Percentiles rank a stretch among this genome's conserved stretches.
These are phyloP conservation scores for Thelephora terrestris DNA, from an alignment of 1,284 basidiomycete species.

Conservation along the genomic window DNA sequence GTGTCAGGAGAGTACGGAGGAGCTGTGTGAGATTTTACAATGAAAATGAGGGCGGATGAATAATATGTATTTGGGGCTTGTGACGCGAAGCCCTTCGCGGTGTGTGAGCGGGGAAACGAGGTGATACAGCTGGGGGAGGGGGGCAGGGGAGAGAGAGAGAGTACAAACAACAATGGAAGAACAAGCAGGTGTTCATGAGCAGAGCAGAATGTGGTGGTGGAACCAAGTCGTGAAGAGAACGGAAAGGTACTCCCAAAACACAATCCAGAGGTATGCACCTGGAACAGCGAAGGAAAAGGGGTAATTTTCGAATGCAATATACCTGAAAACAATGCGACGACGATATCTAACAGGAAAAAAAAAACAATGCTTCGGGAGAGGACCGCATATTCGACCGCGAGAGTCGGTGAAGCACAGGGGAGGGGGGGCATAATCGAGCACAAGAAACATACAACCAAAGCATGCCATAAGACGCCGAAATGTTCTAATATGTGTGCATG, in stretches of 20 bases:
- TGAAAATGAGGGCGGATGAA: slow-evolving; percentile 10
- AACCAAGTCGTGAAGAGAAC: neutral
- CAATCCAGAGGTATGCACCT: neutral
- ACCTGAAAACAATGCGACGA: too few relatives aligned
- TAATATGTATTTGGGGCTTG: slow-evolving; percentile 29
- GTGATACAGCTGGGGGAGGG: slow-evolving; percentile 1
- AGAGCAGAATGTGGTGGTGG: slow-evolving; percentile 6
- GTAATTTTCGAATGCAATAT: too few relatives aligned
- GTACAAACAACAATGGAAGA: neutral
- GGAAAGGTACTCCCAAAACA: slow-evolving; percentile 1
- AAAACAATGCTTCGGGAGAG: slow-evolving; percentile 5
- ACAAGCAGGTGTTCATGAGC: slow-evolving; percentile 5
- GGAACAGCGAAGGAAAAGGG: slow-evolving; percentile 3
- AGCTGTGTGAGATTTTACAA: slow-evolving; percentile 1
- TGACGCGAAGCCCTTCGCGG: slow-evolving; percentile 39
- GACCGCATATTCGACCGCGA: too few relatives aligned
- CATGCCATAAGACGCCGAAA: slow-evolving; percentile 6
- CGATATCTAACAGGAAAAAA: neutral
- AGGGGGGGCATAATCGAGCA: neutral
- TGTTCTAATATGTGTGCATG: slow-evolving; percentile 19
- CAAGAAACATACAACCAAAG: slow-evolving; percentile 1
- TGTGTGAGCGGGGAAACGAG: slow-evolving; percentile 1
- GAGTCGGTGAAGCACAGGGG: too few relatives aligned
- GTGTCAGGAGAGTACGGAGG: neutral
- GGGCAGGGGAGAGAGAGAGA: neutral